Percentiles rank a stretch among this genome's conserved stretches.
These are phyloP conservation scores for Panus rudis DNA, from an alignment of 768 basidiomycete species.

Conservation along the genomic window DNA sequence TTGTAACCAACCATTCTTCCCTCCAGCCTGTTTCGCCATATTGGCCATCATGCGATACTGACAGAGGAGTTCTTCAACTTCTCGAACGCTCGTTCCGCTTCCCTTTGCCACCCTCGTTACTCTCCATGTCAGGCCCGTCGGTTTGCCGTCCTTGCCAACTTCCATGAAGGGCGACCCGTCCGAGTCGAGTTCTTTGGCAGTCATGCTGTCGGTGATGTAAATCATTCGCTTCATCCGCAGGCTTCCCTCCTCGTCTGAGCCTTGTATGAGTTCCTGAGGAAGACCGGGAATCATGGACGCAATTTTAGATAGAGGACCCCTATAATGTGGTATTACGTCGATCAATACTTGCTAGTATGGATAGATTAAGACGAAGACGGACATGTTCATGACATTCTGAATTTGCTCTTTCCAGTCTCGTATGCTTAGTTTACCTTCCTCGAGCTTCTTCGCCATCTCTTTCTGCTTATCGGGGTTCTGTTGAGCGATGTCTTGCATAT, in stretches of 20 bases:
- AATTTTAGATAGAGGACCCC: slow-evolving; percentile 98
- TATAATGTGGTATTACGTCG: slow-evolving; percentile 22
- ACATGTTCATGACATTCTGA: slow-evolving; percentile 97
- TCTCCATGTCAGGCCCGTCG: slow-evolving; percentile 82
- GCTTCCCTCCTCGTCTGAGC: slow-evolving; percentile 89
- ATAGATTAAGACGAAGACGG: slow-evolving; percentile 22
- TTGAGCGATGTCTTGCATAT: slow-evolving; percentile 93
- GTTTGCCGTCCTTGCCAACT: slow-evolving; percentile 74
- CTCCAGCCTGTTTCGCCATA: slow-evolving; percentile 97
- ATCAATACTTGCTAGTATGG: slow-evolving; percentile 4
- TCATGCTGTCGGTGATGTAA: slow-evolving; percentile 98
- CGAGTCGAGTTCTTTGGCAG: slow-evolving; percentile 85
- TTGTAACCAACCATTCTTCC: slow-evolving; percentile 91
- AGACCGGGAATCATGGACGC: slow-evolving; percentile 99
- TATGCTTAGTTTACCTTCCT: slow-evolving; percentile 95
- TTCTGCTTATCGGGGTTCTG: slow-evolving; percentile 96
- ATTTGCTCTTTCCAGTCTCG: slow-evolving; percentile 98
- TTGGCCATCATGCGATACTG: slow-evolving; percentile 99
- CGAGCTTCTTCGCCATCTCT: slow-evolving; percentile 95
- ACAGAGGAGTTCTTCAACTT: slow-evolving; percentile 95
- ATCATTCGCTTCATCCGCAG: slow-evolving; percentile 94
- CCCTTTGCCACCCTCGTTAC: slow-evolving; percentile 87
- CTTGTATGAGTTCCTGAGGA: slow-evolving; percentile 84
- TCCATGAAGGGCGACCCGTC: slow-evolving; percentile 92
- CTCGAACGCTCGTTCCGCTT: slow-evolving; percentile 89